phyloP scores from a whole-genome alignment of 1,139 yeast genomes.

The Williopsis jadinii region DNA sequence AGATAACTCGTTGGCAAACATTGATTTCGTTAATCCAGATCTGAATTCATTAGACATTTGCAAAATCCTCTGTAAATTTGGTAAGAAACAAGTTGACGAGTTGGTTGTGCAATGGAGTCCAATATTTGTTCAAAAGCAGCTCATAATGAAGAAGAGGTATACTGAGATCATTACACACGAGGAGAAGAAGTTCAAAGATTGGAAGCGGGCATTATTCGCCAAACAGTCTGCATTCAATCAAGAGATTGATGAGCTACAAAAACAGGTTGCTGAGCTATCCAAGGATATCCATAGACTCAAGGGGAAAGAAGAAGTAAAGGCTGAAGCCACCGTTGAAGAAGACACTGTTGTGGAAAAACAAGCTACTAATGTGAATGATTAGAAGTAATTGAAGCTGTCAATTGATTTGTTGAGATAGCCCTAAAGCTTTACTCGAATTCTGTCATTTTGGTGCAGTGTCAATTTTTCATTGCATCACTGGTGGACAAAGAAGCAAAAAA shows the following conservation, averaged over 20 bases:
- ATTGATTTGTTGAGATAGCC: not conserved
- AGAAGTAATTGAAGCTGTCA: not conserved
- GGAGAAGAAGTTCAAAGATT: slow-evolving; percentile 56
- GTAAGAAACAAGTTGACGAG: slow-evolving; percentile 32
- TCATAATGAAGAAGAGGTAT: slow-evolving; percentile 38
- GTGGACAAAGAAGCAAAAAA: too few species aligned
- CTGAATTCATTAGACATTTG: slow-evolving; percentile 28
- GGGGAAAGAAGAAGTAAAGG: not conserved
- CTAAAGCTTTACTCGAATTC: too few species aligned
- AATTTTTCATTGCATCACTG: too few species aligned
- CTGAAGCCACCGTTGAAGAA: not conserved
- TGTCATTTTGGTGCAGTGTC: too few species aligned
- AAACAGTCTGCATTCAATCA: slow-evolving; percentile 51
- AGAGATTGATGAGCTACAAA: slow-evolving; percentile 27
- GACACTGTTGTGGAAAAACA: not conserved
- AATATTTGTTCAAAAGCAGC: slow-evolving; percentile 38
- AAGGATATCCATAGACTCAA: slow-evolving; percentile 1
- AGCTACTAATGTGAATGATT: not conserved
- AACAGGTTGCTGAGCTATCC: not conserved
- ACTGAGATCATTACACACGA: slow-evolving; percentile 44
- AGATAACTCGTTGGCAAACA: slow-evolving; percentile 14
- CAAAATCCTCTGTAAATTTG: slow-evolving; percentile 33
- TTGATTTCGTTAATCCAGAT: slow-evolving; percentile 26
- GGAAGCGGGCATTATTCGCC: slow-evolving; percentile 52
- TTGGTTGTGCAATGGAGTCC: slow-evolving; percentile 40